phyloP scores from a whole-genome alignment of 495 filamentous ascomycete species.

The Lindgomyces ingoldianus region DNA sequence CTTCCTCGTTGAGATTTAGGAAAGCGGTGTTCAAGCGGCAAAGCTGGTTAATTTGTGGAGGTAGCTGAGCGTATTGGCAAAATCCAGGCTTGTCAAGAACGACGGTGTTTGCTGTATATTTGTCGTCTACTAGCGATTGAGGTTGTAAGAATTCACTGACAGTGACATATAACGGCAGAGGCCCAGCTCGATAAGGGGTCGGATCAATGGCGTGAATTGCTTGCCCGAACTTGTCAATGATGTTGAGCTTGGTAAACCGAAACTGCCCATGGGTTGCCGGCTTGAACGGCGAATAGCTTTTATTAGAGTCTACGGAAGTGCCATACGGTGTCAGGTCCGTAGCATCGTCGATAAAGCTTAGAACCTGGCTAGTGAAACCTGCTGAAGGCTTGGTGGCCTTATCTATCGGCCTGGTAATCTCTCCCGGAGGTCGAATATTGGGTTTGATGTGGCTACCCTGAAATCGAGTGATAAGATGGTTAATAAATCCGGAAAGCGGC shows the following conservation, averaged over 20 bases:
- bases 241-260: slow-evolving; percentile 46
- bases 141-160: background rate
- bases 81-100: slow-evolving; percentile 14
- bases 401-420: slow-evolving; percentile 13
- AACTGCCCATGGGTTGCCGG: slow-evolving; percentile 24
- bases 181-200: slow-evolving; percentile 8
- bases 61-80: slow-evolving; percentile 50
- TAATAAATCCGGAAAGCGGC: slow-evolving; percentile 49
- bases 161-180: background rate
- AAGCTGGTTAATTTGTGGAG: slow-evolving; percentile 53
- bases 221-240: slow-evolving; percentile 57
- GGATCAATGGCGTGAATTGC: slow-evolving; percentile 42
- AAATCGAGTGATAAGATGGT: slow-evolving; percentile 48
- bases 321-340: slow-evolving; percentile 45
- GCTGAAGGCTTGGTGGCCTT: background rate
- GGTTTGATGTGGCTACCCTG: slow-evolving; percentile 54
- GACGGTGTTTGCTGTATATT: no score
- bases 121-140: slow-evolving; percentile 19
- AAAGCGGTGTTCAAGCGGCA: slow-evolving; percentile 50
- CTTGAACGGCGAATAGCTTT: slow-evolving; percentile 10
- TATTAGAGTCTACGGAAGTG: background rate
- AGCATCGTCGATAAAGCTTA: slow-evolving; percentile 30
- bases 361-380: background rate
- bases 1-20: slow-evolving; percentile 18
- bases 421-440: slow-evolving; percentile 18